phyloP scores from a whole-genome alignment of 805 yeast genomes.

The Kodamaea neixiangensis region DNA sequence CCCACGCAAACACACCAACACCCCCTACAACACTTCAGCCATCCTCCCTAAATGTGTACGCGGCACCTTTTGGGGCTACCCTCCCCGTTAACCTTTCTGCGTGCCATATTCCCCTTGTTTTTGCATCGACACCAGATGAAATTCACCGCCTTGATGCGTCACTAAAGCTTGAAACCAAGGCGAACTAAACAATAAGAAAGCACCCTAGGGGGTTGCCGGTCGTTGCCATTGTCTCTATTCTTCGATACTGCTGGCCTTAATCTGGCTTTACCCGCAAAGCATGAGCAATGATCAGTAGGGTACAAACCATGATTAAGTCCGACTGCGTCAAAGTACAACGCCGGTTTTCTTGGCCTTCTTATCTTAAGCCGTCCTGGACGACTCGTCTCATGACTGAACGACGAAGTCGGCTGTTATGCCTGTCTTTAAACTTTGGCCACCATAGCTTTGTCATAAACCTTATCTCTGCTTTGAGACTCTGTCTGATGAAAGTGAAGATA shows the following conservation, averaged over 20 bases:
- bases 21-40: no score
- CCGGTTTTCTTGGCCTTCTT: background rate
- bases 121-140: conserved; percentile 2
- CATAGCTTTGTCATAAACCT: no score
- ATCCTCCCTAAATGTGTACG: no score
- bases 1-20: no score
- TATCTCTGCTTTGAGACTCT: no score
- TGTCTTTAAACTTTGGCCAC: no score
- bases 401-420: no score
- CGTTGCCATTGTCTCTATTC: background rate
- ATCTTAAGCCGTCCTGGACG: background rate
- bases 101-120: conserved; percentile 1
- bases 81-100: background rate
- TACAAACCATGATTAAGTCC: background rate
- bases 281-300: background rate
- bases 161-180: background rate
- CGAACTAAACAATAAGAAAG: background rate
- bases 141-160: background rate
- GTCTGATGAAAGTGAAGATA: no score
- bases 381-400: no score
- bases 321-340: background rate
- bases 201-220: background rate
- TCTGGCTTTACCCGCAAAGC: background rate
- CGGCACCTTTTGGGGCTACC: no score
- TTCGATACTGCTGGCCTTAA: background rate